Evolutionary conservation across 2,329 filamentous ascomycete genomes (phyloP), one percentile per base, ranked within the genome.

Genomic region (Aureobasidium vineae): DNA sequence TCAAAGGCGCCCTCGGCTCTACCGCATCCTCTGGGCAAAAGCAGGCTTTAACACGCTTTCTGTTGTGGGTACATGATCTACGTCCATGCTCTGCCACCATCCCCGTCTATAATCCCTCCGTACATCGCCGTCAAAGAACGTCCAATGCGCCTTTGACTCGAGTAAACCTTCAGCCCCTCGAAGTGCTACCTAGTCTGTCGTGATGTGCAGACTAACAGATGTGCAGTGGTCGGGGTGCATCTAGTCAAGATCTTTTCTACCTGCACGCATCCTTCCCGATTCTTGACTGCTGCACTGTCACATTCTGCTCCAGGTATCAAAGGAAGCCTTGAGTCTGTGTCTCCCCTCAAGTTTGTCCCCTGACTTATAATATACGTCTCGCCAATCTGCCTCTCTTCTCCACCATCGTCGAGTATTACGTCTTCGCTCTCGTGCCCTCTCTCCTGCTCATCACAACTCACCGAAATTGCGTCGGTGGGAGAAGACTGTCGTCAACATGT

Each of bases 1-100:
- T 38, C 38, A 59, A 26, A 56, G 15, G n/a, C 13, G 43, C 6
- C 13, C 59, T 63, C 33, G 33, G 33, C 59, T 38, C 31, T 36
- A 53, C 50, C 21, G 50, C 26, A 49, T 31, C 28, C n/a, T 53
- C 43, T 50, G 43, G 15, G 31, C 45, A 50, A 21, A 38, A n/a
- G 43, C 59, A 38, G 45, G 59, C 43, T 50, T 63, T 33, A 50
- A 40, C 43, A 63, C 43, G 38, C 40, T 63, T 61, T 49, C 31
- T 49, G n/a, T 40, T 63, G 31, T 63, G 59, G 57, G 31, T 49
- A 63, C 59, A 50, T 63, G 59, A 63, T 63, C 59, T 63, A 40
- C 21, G 41, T 40, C 21, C 59, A 53, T 28, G 45, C 45, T 28
- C 45, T 31, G 43, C 45, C 59, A 40, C 21, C 21, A 38, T 45